These are phyloP conservation scores for Exophiala spinifera DNA, from an alignment of 2,329 filamentous ascomycete genomes.

Conservation along the genomic window DNA sequence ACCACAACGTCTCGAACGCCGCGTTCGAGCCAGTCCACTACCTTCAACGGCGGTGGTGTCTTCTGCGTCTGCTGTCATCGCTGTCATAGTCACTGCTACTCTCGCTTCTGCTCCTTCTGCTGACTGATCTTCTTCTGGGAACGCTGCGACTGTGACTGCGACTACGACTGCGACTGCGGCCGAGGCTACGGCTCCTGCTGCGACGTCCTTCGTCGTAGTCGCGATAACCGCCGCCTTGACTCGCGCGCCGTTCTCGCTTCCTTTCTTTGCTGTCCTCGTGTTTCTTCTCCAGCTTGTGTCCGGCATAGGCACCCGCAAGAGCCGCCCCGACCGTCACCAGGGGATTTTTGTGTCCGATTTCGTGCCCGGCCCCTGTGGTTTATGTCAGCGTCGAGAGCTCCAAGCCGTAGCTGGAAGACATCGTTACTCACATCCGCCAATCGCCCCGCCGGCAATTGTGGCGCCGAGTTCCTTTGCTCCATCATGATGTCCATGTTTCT, in stretches of 20 bases:
- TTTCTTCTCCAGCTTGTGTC: conserved; percentile 26
- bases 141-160: conserved; percentile 14
- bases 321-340: conserved; percentile 19
- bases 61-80: conserved; percentile 22
- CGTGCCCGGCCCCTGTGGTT: conserved; percentile 23
- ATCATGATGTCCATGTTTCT: conserved; percentile 27
- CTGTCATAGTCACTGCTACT: conserved; percentile 18
- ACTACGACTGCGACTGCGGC: conserved; percentile 11
- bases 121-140: conserved; percentile 11
- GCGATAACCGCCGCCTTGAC: conserved; percentile 6
- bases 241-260: conserved; percentile 13
- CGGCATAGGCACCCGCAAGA: conserved; percentile 24
- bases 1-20: too few relatives aligned
- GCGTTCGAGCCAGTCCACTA: not conserved
- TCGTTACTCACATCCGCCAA: conserved; percentile 32
- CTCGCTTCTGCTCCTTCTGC: conserved; percentile 13
- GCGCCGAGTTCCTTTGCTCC: conserved; percentile 38
- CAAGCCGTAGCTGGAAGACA: not conserved
- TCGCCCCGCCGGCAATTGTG: conserved; percentile 38
- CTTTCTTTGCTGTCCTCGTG: conserved; percentile 25
- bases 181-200: conserved; percentile 11
- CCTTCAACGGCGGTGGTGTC: conserved; percentile 14
- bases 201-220: conserved; percentile 11
- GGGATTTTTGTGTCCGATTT: conserved; percentile 23
- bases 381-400: not conserved